Conservation (phyloP, 140 eudicot genomes). For the Artemisia princeps region DNA sequence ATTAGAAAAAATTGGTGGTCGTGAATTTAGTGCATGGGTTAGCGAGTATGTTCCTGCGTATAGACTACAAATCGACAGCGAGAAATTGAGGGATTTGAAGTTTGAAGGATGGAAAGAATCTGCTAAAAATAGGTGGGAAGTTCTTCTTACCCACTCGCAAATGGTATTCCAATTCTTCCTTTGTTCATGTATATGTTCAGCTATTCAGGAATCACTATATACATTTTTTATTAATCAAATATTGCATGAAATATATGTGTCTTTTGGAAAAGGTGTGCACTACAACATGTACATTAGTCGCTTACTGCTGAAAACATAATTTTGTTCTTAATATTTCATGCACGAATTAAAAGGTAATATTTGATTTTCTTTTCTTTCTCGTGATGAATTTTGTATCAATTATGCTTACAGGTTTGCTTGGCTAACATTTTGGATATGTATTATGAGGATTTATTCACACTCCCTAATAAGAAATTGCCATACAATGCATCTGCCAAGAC, state of each 20-base stretch:
- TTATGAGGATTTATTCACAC: conserved; percentile 80
- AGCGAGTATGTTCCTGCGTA: conserved; percentile 72
- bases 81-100: conserved; percentile 37
- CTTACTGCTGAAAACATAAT: not conserved
- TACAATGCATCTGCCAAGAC: conserved; percentile 38
- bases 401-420: conserved; percentile 62
- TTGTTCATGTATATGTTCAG: not conserved
- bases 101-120: conserved; percentile 66
- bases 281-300: conserved; percentile 3
- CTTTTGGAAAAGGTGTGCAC: conserved; percentile 8
- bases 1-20: conserved; percentile 74
- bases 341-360: not conserved
- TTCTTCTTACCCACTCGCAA: conserved; percentile 83
- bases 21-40: conserved; percentile 65
- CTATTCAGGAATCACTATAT: not conserved
- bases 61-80: conserved; percentile 49
- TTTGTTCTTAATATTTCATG: not conserved
- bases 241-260: conserved; percentile 7
- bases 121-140: conserved; percentile 53
- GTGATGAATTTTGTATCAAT: not conserved
- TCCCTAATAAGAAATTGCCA: conserved; percentile 60
- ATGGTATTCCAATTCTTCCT: conserved; percentile 54
- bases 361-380: not conserved
- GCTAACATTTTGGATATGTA: conserved; percentile 79
- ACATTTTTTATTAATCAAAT: not conserved